A percentile compares a stretch with the other conserved stretches of the same genome.
Conservation (phyloP, 106 monocot species). For the Allium cepa region DNA sequence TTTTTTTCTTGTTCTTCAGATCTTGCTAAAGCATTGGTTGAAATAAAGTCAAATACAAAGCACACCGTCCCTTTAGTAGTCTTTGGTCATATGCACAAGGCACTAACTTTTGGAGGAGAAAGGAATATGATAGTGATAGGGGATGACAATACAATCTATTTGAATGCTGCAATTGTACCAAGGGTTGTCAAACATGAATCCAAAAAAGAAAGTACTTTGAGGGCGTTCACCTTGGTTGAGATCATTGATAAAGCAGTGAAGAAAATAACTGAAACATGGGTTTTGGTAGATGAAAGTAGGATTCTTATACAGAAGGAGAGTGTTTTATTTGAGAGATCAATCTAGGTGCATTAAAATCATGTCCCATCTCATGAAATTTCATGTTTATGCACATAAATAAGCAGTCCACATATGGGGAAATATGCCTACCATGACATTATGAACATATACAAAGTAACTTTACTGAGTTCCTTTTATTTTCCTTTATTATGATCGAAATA, state of each 20-base stretch:
- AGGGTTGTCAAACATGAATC: slow-evolving; percentile 35
- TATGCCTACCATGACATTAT: too few relatives aligned
- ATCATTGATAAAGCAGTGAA: slow-evolving; percentile 27
- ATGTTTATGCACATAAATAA: too few relatives aligned
- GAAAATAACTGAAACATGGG: slow-evolving; percentile 71
- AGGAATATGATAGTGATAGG: slow-evolving; percentile 73
- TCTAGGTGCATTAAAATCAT: not conserved
- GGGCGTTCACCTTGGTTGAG: slow-evolving; percentile 70
- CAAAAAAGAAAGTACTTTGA: slow-evolving; percentile 9
- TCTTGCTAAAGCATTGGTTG: slow-evolving; percentile 64
- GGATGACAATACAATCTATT: slow-evolving; percentile 53
- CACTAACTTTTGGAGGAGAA: slow-evolving; percentile 43
- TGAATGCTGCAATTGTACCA: slow-evolving; percentile 92
- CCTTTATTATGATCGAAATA: too few relatives aligned
- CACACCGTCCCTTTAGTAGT: slow-evolving; percentile 65
- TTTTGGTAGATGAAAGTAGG: slow-evolving; percentile 26
- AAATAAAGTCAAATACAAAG: slow-evolving; percentile 36
- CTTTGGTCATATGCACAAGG: slow-evolving; percentile 96
- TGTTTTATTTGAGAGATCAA: slow-evolving; percentile 30
- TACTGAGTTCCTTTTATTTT: too few relatives aligned
- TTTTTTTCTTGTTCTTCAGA: slow-evolving; percentile 25
- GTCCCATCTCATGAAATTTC: too few relatives aligned
- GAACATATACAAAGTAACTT: too few relatives aligned
- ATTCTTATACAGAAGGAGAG: slow-evolving; percentile 38
- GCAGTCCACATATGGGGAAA: too few relatives aligned